Conservation (phyloP, 495 filamentous ascomycete genomes). For the Glarea lozoyensis region DNA sequence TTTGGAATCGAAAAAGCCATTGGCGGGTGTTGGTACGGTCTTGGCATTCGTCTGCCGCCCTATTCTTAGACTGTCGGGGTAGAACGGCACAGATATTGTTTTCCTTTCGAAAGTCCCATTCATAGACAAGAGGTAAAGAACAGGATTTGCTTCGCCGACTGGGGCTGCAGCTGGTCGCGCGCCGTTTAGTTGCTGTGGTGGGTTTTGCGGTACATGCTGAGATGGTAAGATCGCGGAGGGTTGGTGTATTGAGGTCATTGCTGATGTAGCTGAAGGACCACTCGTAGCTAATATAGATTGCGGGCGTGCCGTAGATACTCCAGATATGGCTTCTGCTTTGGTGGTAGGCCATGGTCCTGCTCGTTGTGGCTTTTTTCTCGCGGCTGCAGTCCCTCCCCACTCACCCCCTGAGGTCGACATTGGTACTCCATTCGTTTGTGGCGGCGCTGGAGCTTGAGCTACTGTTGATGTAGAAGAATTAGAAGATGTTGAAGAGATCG, state of each 20-base stretch:
- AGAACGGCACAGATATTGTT: constrained; percentile 84
- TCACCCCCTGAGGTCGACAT: constrained; percentile 32
- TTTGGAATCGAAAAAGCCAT: constrained; percentile 97
- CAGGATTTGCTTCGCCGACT: constrained; percentile 48
- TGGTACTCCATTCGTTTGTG: constrained; percentile 29
- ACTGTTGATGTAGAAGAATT: constrained; percentile 53
- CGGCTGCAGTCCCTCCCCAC: constrained; percentile 39
- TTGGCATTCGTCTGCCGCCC: constrained; percentile 96
- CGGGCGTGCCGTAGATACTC: constrained; percentile 50
- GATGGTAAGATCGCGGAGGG: constrained; percentile 64
- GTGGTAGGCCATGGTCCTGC: constrained; percentile 61
- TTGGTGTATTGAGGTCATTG: constrained; percentile 68
- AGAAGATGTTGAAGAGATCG: constrained; percentile 62
- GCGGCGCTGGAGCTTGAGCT: constrained; percentile 8
- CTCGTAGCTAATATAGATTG: constrained; percentile 45
- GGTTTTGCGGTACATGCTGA: constrained; percentile 51
- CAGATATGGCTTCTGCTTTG: constrained; percentile 55
- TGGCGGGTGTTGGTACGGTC: constrained; percentile 77
- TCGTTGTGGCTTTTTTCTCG: constrained; percentile 53
- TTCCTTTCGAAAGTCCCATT: constrained; percentile 97
- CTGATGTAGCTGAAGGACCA: constrained; percentile 56
- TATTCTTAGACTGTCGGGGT: constrained; percentile 81
- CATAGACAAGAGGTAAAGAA: constrained; percentile 74
- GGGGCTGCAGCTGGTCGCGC: constrained; percentile 45
- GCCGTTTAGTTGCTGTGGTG: constrained; percentile 51